phyloP scores from a whole-genome alignment of 2,329 filamentous ascomycete genomes.

The Fusarium illudens region DNA sequence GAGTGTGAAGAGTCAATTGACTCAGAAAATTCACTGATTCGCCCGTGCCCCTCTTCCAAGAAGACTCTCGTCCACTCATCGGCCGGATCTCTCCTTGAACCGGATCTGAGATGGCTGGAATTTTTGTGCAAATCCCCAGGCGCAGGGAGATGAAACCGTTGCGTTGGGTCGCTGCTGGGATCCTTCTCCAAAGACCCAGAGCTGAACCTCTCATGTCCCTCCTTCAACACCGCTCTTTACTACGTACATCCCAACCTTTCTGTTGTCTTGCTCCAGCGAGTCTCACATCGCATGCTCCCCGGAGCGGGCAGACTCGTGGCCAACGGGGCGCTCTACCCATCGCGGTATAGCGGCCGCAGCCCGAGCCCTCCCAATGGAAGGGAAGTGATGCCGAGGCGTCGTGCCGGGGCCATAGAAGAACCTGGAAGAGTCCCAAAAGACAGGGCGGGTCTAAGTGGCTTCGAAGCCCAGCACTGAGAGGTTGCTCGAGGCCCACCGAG shows the following conservation, averaged over 20 bases:
- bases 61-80: conserved; percentile 7
- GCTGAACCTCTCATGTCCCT: conserved; percentile 1
- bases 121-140: conserved; percentile 5
- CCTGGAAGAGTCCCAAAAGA: conserved; percentile 37
- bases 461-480: conserved; percentile 19
- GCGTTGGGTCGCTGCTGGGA: not conserved
- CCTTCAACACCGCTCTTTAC: not conserved
- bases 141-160: conserved; percentile 15
- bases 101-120: conserved; percentile 9
- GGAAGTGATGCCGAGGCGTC: conserved; percentile 35
- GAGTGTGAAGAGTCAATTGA: conserved; percentile 13
- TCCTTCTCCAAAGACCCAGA: not conserved
- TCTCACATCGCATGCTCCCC: conserved; percentile 11
- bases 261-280: conserved; percentile 8
- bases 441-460: conserved; percentile 23
- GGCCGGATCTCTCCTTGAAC: conserved; percentile 10
- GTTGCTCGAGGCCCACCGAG: conserved; percentile 1
- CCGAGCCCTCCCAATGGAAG: conserved; percentile 36
- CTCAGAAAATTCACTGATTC: conserved; percentile 5
- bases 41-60: conserved; percentile 1
- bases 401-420: conserved; percentile 35
- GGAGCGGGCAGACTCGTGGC: conserved; percentile 29
- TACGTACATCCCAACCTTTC: not conserved
- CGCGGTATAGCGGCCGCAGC: conserved; percentile 37
- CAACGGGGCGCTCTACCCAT: conserved; percentile 34